Evolutionary conservation across 768 basidiomycete genomes (phyloP), one percentile per base, ranked within the genome.

Genomic region (Pulveroboletus sp.): DNA sequence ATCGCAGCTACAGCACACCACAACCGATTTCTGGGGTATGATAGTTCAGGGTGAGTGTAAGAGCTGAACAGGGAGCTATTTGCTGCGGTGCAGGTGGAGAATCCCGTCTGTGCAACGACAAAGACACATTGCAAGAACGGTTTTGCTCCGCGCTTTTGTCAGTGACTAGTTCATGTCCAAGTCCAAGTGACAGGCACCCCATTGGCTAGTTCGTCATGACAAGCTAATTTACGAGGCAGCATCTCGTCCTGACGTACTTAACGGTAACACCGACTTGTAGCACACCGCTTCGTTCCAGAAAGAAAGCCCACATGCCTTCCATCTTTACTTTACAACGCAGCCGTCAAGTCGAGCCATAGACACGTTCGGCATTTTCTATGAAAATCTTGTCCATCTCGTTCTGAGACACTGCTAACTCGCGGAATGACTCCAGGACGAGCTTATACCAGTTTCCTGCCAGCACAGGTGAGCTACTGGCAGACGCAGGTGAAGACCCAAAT

Each of bases 351-450:
- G 50, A 43, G 8, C 60, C 64, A 36, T 80, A 80, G 18, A 79
- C 69, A 17, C 58, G 61, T 50, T 66, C 56, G 14, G 80, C 80
- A 46, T 79, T 81, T n/a, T 62, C 59, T 36, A 58, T 73, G 63
- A 93, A 93, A 38, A 93, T 81, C 24, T 79, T 83, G 60, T 93
- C 83, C 50, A 93, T 73, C 21, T 76, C 80, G 31, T 83, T 82
- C 66, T 89, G 88, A 45, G 91, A 89, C 40, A 88, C 74, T 7
- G 83, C 86, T 40, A 92, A 72, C 67, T 92, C 90, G 26, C 86
- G 80, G 51, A 91, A 76, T 1, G 83, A 83, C 61, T 88, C 89
- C 55, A 84, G 76, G 10, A 88, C 86, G 47, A 91, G 78, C 57
- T 82, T 84, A 58, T 89, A 93, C 90, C 90, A 93, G 53, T 83